These are phyloP conservation scores for Cokeromyces recurvatus DNA, from an alignment of 371 early-diverging fungal genomes.

Conservation along the genomic window DNA sequence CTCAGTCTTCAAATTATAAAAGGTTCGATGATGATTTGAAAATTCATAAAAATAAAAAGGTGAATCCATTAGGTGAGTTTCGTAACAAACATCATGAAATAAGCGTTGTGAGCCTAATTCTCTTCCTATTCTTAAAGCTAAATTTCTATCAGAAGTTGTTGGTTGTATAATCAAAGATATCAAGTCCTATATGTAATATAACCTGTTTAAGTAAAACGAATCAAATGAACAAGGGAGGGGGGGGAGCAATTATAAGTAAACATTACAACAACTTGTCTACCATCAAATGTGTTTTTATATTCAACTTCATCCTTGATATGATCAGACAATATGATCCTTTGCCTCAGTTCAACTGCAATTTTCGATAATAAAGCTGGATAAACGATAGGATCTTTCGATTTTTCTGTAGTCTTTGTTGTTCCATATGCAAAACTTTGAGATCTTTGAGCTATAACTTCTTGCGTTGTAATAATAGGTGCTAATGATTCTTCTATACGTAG, in stretches of 20 bases:
- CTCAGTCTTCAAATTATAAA: too few species aligned
- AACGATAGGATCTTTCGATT: conserved; percentile 2
- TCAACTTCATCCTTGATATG: conserved; percentile 76
- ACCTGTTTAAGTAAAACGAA: too few species aligned
- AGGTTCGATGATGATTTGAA: conserved; percentile 20
- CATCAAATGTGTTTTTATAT: conserved; percentile 78
- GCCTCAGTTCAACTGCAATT: conserved; percentile 70
- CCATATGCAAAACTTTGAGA: conserved; percentile 33
- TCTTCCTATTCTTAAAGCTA: conserved; percentile 66
- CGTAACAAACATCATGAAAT: conserved; percentile 70
- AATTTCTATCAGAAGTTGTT: conserved; percentile 58
- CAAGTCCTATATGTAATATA: too few species aligned
- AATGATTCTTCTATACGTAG: conserved; percentile 1
- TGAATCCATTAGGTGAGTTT: conserved; percentile 59
- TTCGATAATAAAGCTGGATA: conserved; percentile 75
- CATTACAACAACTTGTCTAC: conserved; percentile 71
- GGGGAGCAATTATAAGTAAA: too few species aligned
- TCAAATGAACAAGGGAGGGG: too few species aligned
- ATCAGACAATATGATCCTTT: conserved; percentile 40
- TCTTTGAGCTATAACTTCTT: conserved; percentile 22
- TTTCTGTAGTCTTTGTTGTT: not conserved
- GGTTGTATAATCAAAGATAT: too few species aligned
- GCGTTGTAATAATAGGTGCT: conserved; percentile 11
- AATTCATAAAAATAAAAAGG: conserved; percentile 61
- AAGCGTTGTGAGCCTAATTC: conserved; percentile 64